These are phyloP conservation scores for Geotrichum histeridarum DNA, from an alignment of 1,139 yeast species.

Conservation along the genomic window DNA sequence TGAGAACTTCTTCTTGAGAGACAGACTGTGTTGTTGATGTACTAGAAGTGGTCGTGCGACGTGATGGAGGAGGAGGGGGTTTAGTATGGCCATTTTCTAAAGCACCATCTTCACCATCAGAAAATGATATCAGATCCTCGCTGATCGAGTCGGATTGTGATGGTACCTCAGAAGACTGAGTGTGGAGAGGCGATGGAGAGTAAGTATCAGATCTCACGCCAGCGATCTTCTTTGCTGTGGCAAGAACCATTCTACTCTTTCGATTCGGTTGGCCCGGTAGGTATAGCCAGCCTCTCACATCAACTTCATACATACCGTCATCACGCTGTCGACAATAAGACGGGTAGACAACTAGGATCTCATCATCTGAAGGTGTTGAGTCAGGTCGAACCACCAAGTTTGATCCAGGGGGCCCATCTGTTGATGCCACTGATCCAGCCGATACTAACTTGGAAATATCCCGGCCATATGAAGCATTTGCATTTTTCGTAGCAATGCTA, in stretches of 20 bases:
- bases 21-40: conserved; percentile 3
- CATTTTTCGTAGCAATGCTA: conserved; percentile 18
- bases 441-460: conserved; percentile 18
- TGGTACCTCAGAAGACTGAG: neutral
- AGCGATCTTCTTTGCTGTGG: conserved; percentile 67
- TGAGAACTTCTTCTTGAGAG: conserved; percentile 23
- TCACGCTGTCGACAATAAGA: conserved; percentile 50
- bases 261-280: conserved; percentile 68
- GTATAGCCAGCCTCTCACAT: conserved; percentile 68
- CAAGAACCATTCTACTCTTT: conserved; percentile 61
- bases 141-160: neutral
- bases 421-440: conserved; percentile 17
- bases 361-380: conserved; percentile 26
- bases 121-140: conserved; percentile 31
- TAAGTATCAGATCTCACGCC: conserved; percentile 32
- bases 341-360: conserved; percentile 49
- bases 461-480: conserved; percentile 18
- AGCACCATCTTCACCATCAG: conserved; percentile 16
- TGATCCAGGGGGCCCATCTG: conserved; percentile 11
- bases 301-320: conserved; percentile 44
- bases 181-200: neutral
- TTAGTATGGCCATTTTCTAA: neutral
- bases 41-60: neutral
- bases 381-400: neutral
- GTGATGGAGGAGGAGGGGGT: conserved; percentile 9